Percentiles rank a stretch among this genome's conserved stretches.
phyloP scores from a whole-genome alignment of 2,329 filamentous ascomycete species.

The Dactylonectria estremocensis region DNA sequence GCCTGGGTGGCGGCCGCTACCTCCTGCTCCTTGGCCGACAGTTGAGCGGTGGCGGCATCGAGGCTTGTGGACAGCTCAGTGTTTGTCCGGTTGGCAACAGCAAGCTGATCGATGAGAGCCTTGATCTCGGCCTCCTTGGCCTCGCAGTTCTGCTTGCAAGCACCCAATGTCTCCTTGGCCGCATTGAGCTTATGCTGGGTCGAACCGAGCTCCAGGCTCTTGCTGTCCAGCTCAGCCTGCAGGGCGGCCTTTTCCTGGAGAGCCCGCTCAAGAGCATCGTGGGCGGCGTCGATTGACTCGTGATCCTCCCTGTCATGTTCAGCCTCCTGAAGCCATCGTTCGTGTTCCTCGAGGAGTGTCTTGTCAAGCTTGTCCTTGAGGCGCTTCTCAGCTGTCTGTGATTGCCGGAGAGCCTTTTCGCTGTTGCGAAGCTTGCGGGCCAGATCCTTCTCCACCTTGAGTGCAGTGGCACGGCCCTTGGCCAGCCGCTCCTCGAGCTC shows the following conservation, averaged over 20 bases:
- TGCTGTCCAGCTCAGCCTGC: constrained; percentile 9
- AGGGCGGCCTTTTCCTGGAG: constrained; percentile 10
- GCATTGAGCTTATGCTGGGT: not conserved
- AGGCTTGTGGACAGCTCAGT: constrained; percentile 5
- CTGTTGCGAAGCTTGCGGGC: constrained; percentile 5
- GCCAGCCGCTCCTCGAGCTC: not conserved
- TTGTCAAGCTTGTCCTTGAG: constrained; percentile 16
- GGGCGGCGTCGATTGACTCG: not conserved
- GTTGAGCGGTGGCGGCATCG: constrained; percentile 2
- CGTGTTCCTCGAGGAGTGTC: constrained; percentile 14
- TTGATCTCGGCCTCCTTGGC: constrained; percentile 6
- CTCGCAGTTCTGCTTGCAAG: constrained; percentile 12
- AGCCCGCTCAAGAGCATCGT: constrained; percentile 12
- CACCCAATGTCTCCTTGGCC: not conserved
- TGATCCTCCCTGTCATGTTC: constrained; percentile 12
- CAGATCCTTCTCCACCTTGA: constrained; percentile 13
- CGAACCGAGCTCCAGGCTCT: constrained; percentile 2
- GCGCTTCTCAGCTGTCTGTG: constrained; percentile 4
- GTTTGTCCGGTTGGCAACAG: constrained; percentile 1
- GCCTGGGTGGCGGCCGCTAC: not conserved
- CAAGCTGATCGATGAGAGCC: constrained; percentile 4
- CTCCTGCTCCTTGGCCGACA: constrained; percentile 6
- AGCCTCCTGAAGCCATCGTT: not conserved
- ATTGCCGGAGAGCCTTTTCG: constrained; percentile 4
- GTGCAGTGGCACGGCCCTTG: not conserved